A percentile compares a stretch with the other conserved stretches of the same genome.
These are phyloP conservation scores for Solanum pimpinellifolium DNA, from an alignment of 257 asterid genomes.

Conservation along the genomic window DNA sequence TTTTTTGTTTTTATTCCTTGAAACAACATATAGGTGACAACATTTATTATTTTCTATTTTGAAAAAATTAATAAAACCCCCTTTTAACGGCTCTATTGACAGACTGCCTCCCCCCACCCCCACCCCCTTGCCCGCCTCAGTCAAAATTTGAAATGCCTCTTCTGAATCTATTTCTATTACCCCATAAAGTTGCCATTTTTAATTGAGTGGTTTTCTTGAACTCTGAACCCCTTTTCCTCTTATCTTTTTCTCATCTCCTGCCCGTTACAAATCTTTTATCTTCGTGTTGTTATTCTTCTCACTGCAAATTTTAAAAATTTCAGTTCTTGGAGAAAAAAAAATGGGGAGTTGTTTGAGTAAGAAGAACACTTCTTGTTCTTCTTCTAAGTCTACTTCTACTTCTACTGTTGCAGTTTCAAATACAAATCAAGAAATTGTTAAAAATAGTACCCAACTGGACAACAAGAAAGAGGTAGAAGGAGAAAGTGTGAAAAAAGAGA, in stretches of 20 bases:
- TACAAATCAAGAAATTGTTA: constrained; percentile 20
- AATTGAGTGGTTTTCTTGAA: constrained; percentile 43
- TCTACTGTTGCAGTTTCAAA: constrained; percentile 7
- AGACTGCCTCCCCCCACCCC: constrained; percentile 1
- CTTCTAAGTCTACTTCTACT: constrained; percentile 18
- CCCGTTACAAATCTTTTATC: constrained; percentile 2
- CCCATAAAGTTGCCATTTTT: constrained; percentile 28
- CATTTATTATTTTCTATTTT: constrained; percentile 3
- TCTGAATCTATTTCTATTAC: constrained; percentile 12
- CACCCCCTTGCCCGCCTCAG: constrained; percentile 12
- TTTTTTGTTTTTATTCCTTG: not conserved
- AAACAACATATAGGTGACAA: constrained; percentile 10
- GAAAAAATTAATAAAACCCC: not conserved
- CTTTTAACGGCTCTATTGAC: constrained; percentile 51
- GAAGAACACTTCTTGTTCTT: constrained; percentile 37
- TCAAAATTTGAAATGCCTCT: constrained; percentile 42
- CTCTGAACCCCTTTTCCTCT: constrained; percentile 20
- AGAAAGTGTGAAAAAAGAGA: constrained; percentile 50
- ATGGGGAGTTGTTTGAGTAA: constrained; percentile 97
- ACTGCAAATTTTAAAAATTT: not conserved
- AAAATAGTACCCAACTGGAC: constrained; percentile 21
- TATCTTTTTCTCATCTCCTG: constrained; percentile 4
- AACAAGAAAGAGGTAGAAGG: constrained; percentile 30
- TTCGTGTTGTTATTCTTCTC: not conserved
- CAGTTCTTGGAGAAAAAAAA: not conserved